These are phyloP conservation scores for Kalmanozyma brasiliensis DNA, from an alignment of 1,284 basidiomycete genomes.

Conservation along the genomic window DNA sequence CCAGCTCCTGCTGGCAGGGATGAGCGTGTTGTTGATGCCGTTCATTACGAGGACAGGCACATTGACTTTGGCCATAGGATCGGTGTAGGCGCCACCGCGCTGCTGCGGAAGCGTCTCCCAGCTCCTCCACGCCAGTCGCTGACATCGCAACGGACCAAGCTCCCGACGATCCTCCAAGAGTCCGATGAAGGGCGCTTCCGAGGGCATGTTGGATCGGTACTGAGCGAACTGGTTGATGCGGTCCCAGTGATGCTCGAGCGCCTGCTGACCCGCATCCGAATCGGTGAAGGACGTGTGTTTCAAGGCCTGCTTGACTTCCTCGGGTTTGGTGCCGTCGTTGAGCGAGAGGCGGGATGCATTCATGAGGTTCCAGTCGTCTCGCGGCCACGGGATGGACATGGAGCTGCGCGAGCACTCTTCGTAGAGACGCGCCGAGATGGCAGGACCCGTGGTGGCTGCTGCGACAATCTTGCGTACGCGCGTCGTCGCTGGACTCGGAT, in stretches of 20 bases:
- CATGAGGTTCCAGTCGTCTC: slow-evolving; percentile 45
- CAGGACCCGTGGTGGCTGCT: slow-evolving; percentile 30
- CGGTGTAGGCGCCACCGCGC: slow-evolving; percentile 19
- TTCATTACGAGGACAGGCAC: slow-evolving; percentile 39
- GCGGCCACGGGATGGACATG: slow-evolving; percentile 44
- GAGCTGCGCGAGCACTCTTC: slow-evolving; percentile 39
- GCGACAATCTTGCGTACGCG: slow-evolving; percentile 40
- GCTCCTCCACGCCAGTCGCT: slow-evolving; percentile 33
- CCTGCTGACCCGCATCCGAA: slow-evolving; percentile 20
- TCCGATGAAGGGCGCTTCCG: slow-evolving; percentile 35
- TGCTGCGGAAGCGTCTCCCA: slow-evolving; percentile 42
- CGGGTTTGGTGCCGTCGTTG: slow-evolving; percentile 34
- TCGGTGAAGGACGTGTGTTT: slow-evolving; percentile 38
- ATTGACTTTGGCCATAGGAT: slow-evolving; percentile 41
- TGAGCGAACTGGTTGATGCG: slow-evolving; percentile 40
- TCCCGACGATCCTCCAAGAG: slow-evolving; percentile 38
- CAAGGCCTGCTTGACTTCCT: slow-evolving; percentile 35
- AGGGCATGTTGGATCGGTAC: slow-evolving; percentile 32
- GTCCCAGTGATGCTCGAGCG: slow-evolving; percentile 32
- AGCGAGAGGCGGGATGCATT: slow-evolving; percentile 32
- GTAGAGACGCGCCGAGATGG: slow-evolving; percentile 39
- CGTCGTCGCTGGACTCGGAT: slow-evolving; percentile 24
- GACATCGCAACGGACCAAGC: slow-evolving; percentile 33
- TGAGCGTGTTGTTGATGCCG: slow-evolving; percentile 38
- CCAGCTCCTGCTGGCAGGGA: slow-evolving; percentile 42